Evolutionary conservation across 2,329 filamentous ascomycete species (phyloP).

Genomic region (Exophiala dermatitidis): DNA sequence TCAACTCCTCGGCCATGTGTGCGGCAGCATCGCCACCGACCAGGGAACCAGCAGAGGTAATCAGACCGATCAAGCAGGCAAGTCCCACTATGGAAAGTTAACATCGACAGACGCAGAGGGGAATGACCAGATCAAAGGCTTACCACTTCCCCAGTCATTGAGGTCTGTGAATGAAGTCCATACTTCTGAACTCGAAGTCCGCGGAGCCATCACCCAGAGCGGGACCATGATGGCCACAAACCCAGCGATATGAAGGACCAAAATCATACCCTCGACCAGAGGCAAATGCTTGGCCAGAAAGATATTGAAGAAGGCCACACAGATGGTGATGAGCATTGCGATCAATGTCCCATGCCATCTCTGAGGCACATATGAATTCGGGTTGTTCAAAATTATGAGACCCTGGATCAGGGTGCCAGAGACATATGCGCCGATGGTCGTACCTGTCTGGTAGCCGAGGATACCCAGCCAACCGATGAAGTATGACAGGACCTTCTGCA

Average conservation of each 20-base stretch:
- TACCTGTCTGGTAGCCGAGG: constrained; percentile 31
- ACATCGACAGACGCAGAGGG: not conserved
- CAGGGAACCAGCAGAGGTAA: constrained; percentile 20
- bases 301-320: constrained; percentile 30
- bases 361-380: constrained; percentile 23
- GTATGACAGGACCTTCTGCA: constrained; percentile 41
- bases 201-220: constrained; percentile 29
- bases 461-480: constrained; percentile 33
- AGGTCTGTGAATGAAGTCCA: constrained; percentile 43
- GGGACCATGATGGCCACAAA: constrained; percentile 32
- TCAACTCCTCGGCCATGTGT: constrained; percentile 43
- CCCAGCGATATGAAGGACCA: constrained; percentile 31
- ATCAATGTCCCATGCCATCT: constrained; percentile 31
- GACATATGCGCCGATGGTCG: constrained; percentile 26
- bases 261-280: constrained; percentile 30
- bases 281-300: constrained; percentile 28
- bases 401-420: constrained; percentile 33
- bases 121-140: not conserved
- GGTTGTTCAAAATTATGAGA: constrained; percentile 29
- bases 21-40: constrained; percentile 26
- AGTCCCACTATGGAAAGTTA: constrained; percentile 29
- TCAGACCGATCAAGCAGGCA: constrained; percentile 29
- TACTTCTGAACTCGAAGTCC: constrained; percentile 36
- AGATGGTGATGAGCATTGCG: constrained; percentile 25
- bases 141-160: constrained; percentile 28